These are phyloP conservation scores for Phaeosphaeria sp. DNA, from an alignment of 2,329 filamentous ascomycete species.

Conservation along the genomic window DNA sequence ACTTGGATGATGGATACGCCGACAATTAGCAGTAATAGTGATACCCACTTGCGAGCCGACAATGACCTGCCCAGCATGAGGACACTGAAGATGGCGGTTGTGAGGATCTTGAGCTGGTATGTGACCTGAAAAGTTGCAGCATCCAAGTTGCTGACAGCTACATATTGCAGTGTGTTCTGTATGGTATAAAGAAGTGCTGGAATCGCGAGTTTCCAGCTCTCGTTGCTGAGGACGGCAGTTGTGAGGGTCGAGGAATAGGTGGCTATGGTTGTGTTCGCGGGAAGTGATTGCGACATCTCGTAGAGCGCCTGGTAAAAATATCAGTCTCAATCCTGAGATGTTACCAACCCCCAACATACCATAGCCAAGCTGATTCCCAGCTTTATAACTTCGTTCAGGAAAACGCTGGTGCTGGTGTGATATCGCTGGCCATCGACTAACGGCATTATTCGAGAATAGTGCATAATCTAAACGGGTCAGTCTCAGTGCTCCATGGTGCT, in stretches of 20 bases:
- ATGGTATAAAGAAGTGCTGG: constrained; percentile 88
- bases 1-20: constrained; percentile 88
- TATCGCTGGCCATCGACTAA: constrained; percentile 82
- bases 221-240: constrained; percentile 81
- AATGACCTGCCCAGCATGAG: constrained; percentile 75
- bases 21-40: constrained; percentile 77
- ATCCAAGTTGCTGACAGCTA: constrained; percentile 88
- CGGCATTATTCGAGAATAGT: constrained; percentile 96
- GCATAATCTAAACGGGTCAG: constrained; percentile 71
- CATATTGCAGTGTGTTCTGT: constrained; percentile 92
- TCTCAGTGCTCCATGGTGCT: neutral
- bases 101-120: constrained; percentile 93
- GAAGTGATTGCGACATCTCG: constrained; percentile 79
- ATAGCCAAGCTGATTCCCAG: constrained; percentile 84
- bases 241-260: constrained; percentile 81
- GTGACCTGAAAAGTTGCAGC: constrained; percentile 92
- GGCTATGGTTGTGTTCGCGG: constrained; percentile 79
- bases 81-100: constrained; percentile 86
- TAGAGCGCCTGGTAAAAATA: constrained; percentile 66
- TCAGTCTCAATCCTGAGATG: constrained; percentile 1
- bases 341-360: constrained; percentile 14
- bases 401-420: constrained; percentile 90
- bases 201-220: constrained; percentile 93
- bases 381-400: constrained; percentile 92
- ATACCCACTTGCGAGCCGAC: constrained; percentile 76